phyloP scores from a whole-genome alignment of 768 basidiomycete species.

The Lactarius vividus region DNA sequence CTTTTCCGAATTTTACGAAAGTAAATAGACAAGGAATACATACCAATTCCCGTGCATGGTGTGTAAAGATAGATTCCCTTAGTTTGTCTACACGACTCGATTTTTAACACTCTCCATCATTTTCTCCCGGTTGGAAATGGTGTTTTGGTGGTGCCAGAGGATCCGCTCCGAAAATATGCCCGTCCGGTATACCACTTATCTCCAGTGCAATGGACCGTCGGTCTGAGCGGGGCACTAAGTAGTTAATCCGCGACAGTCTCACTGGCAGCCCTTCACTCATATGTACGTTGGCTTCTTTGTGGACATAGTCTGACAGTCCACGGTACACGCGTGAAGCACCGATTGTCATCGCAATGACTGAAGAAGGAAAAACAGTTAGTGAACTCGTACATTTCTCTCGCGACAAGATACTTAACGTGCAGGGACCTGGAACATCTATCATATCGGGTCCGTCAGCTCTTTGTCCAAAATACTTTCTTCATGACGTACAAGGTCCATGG shows the following conservation, averaged over 20 bases:
- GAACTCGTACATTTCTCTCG: background rate
- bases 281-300: background rate
- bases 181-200: background rate
- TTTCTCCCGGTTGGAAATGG: background rate
- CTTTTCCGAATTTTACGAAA: no score
- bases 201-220: background rate
- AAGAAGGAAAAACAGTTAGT: background rate
- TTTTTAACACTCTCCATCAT: no score
- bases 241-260: no score
- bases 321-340: constrained; percentile 6
- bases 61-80: no score
- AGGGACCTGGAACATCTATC: constrained; percentile 10
- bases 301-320: background rate
- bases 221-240: background rate
- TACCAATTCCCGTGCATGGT: background rate
- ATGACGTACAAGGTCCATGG: constrained; percentile 11
- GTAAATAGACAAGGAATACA: no score
- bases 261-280: background rate
- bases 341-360: constrained; percentile 1
- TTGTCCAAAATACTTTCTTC: background rate
- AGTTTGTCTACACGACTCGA: background rate
- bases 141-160: background rate
- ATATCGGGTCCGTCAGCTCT: background rate
- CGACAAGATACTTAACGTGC: background rate
- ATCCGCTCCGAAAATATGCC: background rate